These are phyloP conservation scores for Nemania sp. DNA, from an alignment of 2,329 filamentous ascomycete species.

Conservation along the genomic window DNA sequence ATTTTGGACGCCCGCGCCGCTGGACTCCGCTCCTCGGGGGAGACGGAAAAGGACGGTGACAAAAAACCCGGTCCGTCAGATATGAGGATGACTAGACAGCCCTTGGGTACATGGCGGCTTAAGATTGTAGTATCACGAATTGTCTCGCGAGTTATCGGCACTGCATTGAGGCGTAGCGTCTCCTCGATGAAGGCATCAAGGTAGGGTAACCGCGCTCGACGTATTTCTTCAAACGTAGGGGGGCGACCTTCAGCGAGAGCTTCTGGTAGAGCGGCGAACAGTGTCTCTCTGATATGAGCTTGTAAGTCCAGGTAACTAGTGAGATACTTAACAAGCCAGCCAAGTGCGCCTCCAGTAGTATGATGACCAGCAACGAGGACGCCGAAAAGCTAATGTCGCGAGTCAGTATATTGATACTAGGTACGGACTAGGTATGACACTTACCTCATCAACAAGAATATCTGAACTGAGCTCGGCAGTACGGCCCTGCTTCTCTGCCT, in stretches of 20 bases:
- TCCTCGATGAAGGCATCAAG: slow-evolving; percentile 37
- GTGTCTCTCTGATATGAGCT: neutral
- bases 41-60: neutral
- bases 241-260: neutral
- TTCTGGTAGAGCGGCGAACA: neutral
- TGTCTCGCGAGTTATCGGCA: slow-evolving; percentile 8
- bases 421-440: neutral
- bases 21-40: neutral
- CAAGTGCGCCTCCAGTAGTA: too few relatives aligned
- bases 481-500: neutral
- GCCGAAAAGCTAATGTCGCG: neutral
- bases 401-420: neutral
- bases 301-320: neutral
- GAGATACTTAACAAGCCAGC: too few relatives aligned
- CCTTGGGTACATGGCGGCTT: slow-evolving; percentile 14
- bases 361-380: too few relatives aligned
- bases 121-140: slow-evolving; percentile 11
- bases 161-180: slow-evolving; percentile 3
- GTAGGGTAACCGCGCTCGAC: slow-evolving; percentile 13
- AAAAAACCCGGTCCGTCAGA: slow-evolving; percentile 8
- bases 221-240: slow-evolving; percentile 25
- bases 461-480: too few relatives aligned
- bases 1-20: neutral
- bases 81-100: slow-evolving; percentile 15
- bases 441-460: too few relatives aligned